phyloP scores from a whole-genome alignment of 2,329 filamentous ascomycete species.

The Ceratocystiopsis brevicomis region DNA sequence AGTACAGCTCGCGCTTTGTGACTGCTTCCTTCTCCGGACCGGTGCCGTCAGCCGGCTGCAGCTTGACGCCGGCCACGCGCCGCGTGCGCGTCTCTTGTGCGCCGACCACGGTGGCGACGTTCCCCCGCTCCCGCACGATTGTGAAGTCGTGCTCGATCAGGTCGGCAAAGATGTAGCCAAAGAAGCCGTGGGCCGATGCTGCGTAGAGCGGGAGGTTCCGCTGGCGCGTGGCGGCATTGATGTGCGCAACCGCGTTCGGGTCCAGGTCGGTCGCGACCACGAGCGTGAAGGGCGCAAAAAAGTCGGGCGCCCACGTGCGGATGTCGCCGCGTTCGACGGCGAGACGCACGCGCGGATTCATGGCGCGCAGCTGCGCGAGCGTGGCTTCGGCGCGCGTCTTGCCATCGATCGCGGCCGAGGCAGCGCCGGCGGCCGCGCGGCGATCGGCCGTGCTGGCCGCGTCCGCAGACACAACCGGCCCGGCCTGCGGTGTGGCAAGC shows the following conservation, averaged over 20 bases:
- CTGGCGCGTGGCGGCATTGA: constrained; percentile 74
- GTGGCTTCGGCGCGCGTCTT: constrained; percentile 73
- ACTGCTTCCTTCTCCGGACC: constrained; percentile 43
- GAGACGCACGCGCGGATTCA: constrained; percentile 78
- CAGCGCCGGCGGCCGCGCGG: constrained; percentile 64
- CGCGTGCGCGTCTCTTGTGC: constrained; percentile 57
- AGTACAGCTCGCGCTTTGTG: constrained; percentile 80
- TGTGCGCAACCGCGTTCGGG: constrained; percentile 50
- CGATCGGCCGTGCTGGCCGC: constrained; percentile 68
- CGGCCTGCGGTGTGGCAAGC: constrained; percentile 25
- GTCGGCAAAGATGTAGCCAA: constrained; percentile 89
- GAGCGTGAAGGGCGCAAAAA: constrained; percentile 64
- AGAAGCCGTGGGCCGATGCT: constrained; percentile 70
- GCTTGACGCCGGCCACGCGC: constrained; percentile 51
- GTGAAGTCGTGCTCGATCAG: constrained; percentile 80
- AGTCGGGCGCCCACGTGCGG: constrained; percentile 47
- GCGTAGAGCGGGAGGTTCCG: constrained; percentile 73
- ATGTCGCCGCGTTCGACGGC: constrained; percentile 50
- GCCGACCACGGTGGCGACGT: constrained; percentile 40
- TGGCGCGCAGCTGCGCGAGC: constrained; percentile 54
- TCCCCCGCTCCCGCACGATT: constrained; percentile 68
- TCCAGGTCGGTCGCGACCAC: constrained; percentile 80
- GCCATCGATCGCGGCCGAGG: constrained; percentile 48
- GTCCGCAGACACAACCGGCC: constrained; percentile 23
- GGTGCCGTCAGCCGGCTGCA: constrained; percentile 39